Percentiles rank a stretch among this genome's conserved stretches.
Evolutionary conservation across 331 rosid genomes (phyloP).

Genomic region (Acacia pycnantha): DNA sequence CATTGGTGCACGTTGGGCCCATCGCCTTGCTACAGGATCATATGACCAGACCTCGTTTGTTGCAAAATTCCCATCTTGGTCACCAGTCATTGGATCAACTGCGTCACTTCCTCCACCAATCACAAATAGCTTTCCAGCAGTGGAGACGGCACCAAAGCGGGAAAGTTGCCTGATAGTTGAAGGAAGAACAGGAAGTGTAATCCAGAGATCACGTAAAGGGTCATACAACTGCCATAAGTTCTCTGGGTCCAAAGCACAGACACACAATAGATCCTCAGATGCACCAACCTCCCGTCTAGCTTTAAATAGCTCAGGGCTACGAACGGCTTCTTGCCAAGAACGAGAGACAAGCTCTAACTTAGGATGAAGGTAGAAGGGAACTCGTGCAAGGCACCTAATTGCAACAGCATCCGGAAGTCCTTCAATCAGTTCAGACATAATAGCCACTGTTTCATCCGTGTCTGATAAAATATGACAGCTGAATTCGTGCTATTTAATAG

Average conservation of each 20-base stretch:
- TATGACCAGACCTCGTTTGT: slow-evolving; percentile 97
- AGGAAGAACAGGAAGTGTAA: slow-evolving; percentile 93
- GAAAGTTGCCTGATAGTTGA: slow-evolving; percentile 87
- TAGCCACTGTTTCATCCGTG: slow-evolving; percentile 55
- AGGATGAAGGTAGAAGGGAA: slow-evolving; percentile 89
- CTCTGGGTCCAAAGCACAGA: slow-evolving; percentile 92
- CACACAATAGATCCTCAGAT: slow-evolving; percentile 76
- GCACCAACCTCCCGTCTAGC: slow-evolving; percentile 83
- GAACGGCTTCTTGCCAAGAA: slow-evolving; percentile 88
- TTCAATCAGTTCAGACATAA: slow-evolving; percentile 90
- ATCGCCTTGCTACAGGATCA: slow-evolving; percentile 70
- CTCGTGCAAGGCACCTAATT: slow-evolving; percentile 90
- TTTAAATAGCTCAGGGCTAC: slow-evolving; percentile 73
- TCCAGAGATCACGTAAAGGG: slow-evolving; percentile 88
- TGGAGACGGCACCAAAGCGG: slow-evolving; percentile 82
- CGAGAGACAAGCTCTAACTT: slow-evolving; percentile 82
- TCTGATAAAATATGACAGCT: slow-evolving; percentile 28
- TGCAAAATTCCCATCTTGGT: slow-evolving; percentile 94
- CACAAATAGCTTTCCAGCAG: slow-evolving; percentile 85
- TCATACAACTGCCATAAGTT: slow-evolving; percentile 94
- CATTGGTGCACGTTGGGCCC: slow-evolving; percentile 85
- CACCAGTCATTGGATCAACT: slow-evolving; percentile 95
- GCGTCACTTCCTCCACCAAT: slow-evolving; percentile 97
- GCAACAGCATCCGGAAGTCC: slow-evolving; percentile 96
- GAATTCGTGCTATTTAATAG: slow-evolving; percentile 22